Conservation (phyloP, 2,329 filamentous ascomycete genomes). For the Amesomyces nigricolor region DNA sequence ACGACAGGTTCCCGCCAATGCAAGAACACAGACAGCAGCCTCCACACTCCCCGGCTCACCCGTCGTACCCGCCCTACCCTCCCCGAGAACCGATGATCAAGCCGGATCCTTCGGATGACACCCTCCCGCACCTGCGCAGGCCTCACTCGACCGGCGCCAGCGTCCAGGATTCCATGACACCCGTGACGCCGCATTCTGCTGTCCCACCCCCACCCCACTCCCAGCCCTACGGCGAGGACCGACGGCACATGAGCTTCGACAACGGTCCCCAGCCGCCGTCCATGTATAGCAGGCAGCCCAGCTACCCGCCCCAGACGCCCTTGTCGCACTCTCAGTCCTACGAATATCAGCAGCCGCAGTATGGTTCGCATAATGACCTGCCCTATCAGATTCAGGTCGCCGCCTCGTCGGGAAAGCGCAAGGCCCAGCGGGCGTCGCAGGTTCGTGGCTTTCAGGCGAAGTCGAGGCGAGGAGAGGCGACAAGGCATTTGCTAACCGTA, state of each 20-base stretch:
- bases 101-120: constrained; percentile 45
- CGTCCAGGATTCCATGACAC: constrained; percentile 32
- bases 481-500: not conserved
- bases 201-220: constrained; percentile 27
- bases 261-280: constrained; percentile 37
- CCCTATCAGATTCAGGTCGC: constrained; percentile 39
- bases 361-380: constrained; percentile 35
- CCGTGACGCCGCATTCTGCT: constrained; percentile 34
- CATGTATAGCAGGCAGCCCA: constrained; percentile 36
- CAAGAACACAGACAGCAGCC: constrained; percentile 47
- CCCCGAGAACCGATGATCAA: constrained; percentile 51
- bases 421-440: constrained; percentile 61
- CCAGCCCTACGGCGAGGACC: constrained; percentile 42
- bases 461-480: not conserved
- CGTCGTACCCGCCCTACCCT: constrained; percentile 36
- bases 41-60: constrained; percentile 31
- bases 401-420: constrained; percentile 48
- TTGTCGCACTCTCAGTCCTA: constrained; percentile 35
- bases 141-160: constrained; percentile 49
- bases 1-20: constrained; percentile 49
- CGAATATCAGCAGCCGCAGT: constrained; percentile 28
- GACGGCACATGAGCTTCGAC: constrained; percentile 51
- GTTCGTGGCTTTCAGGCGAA: constrained; percentile 30
- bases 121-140: constrained; percentile 41
- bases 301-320: constrained; percentile 39